These are phyloP conservation scores for Lineolata rhizophorae DNA, from an alignment of 495 filamentous ascomycete species.

Conservation along the genomic window DNA sequence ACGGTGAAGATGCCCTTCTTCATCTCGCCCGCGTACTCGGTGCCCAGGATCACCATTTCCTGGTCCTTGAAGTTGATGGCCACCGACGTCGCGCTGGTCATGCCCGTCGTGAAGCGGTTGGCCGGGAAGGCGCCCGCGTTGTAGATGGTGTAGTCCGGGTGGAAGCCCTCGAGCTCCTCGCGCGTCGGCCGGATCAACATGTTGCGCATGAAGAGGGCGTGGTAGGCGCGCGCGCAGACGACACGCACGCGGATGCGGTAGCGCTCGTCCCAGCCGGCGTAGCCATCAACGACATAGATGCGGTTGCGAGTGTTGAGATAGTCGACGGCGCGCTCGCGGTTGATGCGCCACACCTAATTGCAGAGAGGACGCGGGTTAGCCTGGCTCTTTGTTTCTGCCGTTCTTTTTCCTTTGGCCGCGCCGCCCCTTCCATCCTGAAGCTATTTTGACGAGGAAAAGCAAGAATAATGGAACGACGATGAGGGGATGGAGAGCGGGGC, in stretches of 20 bases:
- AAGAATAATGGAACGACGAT: no score
- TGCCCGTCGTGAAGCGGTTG: constrained; percentile 92
- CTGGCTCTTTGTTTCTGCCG: constrained; percentile 4
- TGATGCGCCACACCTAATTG: constrained; percentile 93
- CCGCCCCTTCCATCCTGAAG: no score
- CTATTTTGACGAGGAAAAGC: no score
- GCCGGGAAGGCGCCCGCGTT: constrained; percentile 97
- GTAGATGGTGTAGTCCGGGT: constrained; percentile 99
- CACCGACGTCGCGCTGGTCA: constrained; percentile 85
- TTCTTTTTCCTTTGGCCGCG: no score
- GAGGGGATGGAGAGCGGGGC: no score
- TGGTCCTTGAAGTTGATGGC: constrained; percentile 76
- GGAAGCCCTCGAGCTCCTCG: constrained; percentile 88
- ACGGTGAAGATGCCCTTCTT: constrained; percentile 99
- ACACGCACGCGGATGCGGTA: constrained; percentile 96
- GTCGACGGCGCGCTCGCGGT: constrained; percentile 94
- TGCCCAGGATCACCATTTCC: constrained; percentile 97
- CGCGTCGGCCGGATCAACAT: constrained; percentile 90
- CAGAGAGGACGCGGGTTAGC: no score
- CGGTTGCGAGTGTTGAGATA: constrained; percentile 97
- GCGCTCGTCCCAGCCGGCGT: constrained; percentile 93
- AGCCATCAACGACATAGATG: constrained; percentile 96
- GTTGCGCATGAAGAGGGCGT: constrained; percentile 99
- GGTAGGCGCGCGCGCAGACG: constrained; percentile 95
- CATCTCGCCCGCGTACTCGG: constrained; percentile 99